These are phyloP conservation scores for Trichoderma gracile DNA, from an alignment of 2,329 filamentous ascomycete genomes.

Conservation along the genomic window DNA sequence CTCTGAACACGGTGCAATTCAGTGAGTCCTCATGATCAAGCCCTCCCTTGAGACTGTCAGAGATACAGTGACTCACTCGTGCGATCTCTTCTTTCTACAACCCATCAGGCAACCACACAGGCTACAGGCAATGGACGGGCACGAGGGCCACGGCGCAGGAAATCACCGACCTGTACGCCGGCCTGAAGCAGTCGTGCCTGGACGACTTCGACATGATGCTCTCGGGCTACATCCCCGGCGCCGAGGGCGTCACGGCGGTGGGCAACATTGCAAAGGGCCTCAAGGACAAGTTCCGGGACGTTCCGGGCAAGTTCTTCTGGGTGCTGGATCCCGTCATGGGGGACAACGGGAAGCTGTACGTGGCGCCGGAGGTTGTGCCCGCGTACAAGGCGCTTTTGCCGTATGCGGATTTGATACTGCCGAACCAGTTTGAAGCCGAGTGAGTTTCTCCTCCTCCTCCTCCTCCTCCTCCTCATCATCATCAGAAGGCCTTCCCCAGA, in stretches of 20 bases:
- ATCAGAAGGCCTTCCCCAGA: background rate
- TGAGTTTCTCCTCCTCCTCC: slow-evolving; percentile 56
- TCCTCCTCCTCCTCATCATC: too few species aligned
- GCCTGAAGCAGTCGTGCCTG: slow-evolving; percentile 79
- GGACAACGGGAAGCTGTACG: slow-evolving; percentile 88
- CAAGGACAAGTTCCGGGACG: slow-evolving; percentile 61
- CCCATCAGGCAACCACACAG: slow-evolving; percentile 82
- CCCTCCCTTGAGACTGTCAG: too few species aligned
- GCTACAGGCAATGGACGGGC: slow-evolving; percentile 85
- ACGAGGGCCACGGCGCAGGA: slow-evolving; percentile 79
- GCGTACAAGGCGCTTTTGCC: slow-evolving; percentile 80
- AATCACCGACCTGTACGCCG: slow-evolving; percentile 80
- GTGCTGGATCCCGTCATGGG: slow-evolving; percentile 98
- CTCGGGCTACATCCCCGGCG: slow-evolving; percentile 90
- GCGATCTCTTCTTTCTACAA: slow-evolving; percentile 7
- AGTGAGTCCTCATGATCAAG: slow-evolving; percentile 72
- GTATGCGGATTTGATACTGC: slow-evolving; percentile 86
- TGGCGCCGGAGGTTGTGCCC: slow-evolving; percentile 86
- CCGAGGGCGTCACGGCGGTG: slow-evolving; percentile 78
- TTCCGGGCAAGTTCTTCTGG: slow-evolving; percentile 87
- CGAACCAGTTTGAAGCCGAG: slow-evolving; percentile 98
- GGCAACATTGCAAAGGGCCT: slow-evolving; percentile 82
- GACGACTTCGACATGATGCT: slow-evolving; percentile 93
- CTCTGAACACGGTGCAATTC: slow-evolving; percentile 95
- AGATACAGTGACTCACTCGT: background rate